Conservation (phyloP, 2,329 filamentous ascomycete genomes). For the Trichoderma atrobrunneum region DNA sequence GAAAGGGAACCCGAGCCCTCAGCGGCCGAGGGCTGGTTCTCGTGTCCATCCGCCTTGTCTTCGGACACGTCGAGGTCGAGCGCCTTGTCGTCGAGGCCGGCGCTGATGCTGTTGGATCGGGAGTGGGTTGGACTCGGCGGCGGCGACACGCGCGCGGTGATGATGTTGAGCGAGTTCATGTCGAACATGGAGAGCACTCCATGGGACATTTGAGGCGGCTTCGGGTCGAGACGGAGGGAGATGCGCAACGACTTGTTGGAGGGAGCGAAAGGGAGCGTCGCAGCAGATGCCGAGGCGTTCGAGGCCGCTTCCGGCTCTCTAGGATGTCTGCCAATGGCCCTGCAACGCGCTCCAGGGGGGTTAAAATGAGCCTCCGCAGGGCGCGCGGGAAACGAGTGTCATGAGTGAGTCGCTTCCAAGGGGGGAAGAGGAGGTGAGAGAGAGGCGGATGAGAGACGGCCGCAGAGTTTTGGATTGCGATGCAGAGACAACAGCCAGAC, state of each 20-base stretch:
- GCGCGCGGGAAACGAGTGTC: slow-evolving; percentile 16
- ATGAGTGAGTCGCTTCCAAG: slow-evolving; percentile 19
- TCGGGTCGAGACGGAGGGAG: neutral
- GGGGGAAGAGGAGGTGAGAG: neutral
- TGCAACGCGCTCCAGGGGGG: slow-evolving; percentile 16
- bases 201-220: slow-evolving; percentile 36
- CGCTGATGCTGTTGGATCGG: slow-evolving; percentile 59
- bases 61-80: slow-evolving; percentile 28
- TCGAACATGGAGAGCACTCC: slow-evolving; percentile 54
- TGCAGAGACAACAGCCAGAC: neutral
- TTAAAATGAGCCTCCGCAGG: slow-evolving; percentile 19
- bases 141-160: slow-evolving; percentile 77
- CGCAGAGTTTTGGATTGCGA: slow-evolving; percentile 10
- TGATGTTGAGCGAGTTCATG: slow-evolving; percentile 97
- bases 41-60: slow-evolving; percentile 36
- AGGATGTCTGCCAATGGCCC: slow-evolving; percentile 11
- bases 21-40: slow-evolving; percentile 32
- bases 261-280: slow-evolving; percentile 12
- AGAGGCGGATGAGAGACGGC: neutral
- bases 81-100: slow-evolving; percentile 44
- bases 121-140: slow-evolving; percentile 54
- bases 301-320: slow-evolving; percentile 13
- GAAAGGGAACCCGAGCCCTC: slow-evolving; percentile 39
- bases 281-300: slow-evolving; percentile 6
- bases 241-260: neutral